Conservation (phyloP, 108 stramenopile species). For the Fragilaria radians region DNA sequence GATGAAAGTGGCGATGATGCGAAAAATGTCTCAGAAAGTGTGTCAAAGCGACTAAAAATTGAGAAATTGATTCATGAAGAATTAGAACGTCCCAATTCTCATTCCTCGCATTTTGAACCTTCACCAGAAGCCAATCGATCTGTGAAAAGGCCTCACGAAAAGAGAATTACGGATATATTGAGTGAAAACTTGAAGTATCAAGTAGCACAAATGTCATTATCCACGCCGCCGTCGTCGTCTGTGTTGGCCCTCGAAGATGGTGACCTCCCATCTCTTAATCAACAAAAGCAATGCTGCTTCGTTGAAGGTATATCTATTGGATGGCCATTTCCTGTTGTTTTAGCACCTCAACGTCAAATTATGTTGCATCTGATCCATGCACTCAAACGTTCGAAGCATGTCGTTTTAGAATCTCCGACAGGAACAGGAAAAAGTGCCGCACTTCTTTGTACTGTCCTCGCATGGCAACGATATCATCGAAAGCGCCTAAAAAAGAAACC, state of each 20-base stretch:
- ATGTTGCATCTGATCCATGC: constrained; percentile 65
- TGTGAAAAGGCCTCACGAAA: constrained; percentile 18
- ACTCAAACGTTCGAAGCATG: constrained; percentile 51
- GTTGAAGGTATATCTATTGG: constrained; percentile 61
- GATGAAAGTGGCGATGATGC: not conserved
- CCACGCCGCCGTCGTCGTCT: not conserved
- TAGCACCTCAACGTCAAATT: constrained; percentile 74
- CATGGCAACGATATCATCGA: constrained; percentile 59
- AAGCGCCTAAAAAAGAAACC: not conserved
- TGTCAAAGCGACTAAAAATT: not conserved
- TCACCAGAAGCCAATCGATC: not conserved
- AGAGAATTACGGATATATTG: constrained; percentile 35
- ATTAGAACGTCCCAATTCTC: not conserved
- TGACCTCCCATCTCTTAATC: constrained; percentile 41
- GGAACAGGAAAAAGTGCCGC: constrained; percentile 80
- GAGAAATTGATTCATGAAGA: constrained; percentile 3
- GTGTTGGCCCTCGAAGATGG: constrained; percentile 25
- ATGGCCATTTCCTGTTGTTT: constrained; percentile 60
- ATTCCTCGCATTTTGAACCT: constrained; percentile 7
- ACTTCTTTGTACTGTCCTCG: constrained; percentile 61
- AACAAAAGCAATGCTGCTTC: constrained; percentile 55
- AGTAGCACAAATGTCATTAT: not conserved
- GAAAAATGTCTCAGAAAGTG: not conserved
- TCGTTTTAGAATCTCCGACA: constrained; percentile 72
- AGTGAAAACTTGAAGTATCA: constrained; percentile 24